phyloP scores from a whole-genome alignment of 371 early-diverging fungal genomes.

The Mortierella sp. region DNA sequence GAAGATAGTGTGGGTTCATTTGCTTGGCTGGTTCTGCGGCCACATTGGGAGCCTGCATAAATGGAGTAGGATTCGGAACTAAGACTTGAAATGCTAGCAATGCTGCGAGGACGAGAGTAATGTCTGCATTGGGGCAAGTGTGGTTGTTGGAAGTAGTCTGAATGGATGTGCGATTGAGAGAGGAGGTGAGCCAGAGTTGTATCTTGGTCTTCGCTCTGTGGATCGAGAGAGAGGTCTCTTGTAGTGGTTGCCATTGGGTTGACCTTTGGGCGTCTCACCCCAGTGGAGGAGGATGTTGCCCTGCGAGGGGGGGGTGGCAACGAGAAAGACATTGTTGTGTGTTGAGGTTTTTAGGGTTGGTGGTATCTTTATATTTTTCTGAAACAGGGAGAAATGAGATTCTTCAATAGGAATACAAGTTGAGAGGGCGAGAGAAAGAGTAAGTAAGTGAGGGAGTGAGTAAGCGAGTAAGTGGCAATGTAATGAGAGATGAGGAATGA shows the following conservation, averaged over 20 bases:
- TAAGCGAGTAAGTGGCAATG: neutral
- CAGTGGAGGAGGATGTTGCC: constrained; percentile 10
- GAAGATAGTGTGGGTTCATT: neutral
- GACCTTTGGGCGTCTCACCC: constrained; percentile 26
- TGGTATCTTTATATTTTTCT: neutral
- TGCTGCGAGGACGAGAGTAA: constrained; percentile 24
- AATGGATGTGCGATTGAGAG: constrained; percentile 7
- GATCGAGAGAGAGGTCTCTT: neutral
- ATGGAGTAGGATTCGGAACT: constrained; percentile 14
- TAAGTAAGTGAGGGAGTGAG: neutral
- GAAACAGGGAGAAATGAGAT: neutral
- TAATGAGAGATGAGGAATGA: neutral
- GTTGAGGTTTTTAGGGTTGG: neutral
- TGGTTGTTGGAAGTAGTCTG: neutral
- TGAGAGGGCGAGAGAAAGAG: neutral
- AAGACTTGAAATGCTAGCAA: constrained; percentile 28
- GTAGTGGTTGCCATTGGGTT: constrained; percentile 20
- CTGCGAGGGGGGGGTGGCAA: constrained; percentile 43
- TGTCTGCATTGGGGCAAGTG: constrained; percentile 11
- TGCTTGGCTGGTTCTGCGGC: constrained; percentile 20
- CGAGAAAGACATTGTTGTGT: constrained; percentile 1
- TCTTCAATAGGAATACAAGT: neutral
- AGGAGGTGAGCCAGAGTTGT: constrained; percentile 26
- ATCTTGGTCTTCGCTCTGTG: constrained; percentile 17
- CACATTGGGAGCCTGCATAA: constrained; percentile 2